Percentiles rank a stretch among this genome's conserved stretches.
These are phyloP conservation scores for Kwoniella sp. DNA, from an alignment of 768 basidiomycete species.

Conservation along the genomic window DNA sequence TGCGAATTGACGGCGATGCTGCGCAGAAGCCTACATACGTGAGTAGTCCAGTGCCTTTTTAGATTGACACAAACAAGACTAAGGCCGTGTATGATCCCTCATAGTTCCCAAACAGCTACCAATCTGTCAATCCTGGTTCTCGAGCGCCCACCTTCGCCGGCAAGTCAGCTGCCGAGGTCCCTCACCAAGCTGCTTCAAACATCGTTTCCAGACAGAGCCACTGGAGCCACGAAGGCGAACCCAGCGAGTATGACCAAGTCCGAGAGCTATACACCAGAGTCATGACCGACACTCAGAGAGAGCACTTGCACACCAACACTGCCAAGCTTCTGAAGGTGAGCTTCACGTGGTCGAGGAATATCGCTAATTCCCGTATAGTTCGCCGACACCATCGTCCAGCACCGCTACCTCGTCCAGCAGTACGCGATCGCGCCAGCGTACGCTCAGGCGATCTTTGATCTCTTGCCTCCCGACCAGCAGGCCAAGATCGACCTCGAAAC, in stretches of 20 bases:
- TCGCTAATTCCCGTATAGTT: constrained; percentile 26
- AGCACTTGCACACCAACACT: constrained; percentile 52
- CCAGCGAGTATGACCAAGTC: constrained; percentile 52
- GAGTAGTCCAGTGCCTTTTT: constrained; percentile 1
- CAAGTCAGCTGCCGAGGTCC: constrained; percentile 32
- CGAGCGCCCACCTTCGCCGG: constrained; percentile 39
- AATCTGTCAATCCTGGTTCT: constrained; percentile 27
- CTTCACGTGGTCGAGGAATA: background rate
- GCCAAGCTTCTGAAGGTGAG: constrained; percentile 43
- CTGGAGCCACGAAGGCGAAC: constrained; percentile 51
- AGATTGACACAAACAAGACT: background rate
- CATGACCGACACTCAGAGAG: constrained; percentile 43
- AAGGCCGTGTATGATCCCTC: background rate
- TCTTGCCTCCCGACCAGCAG: constrained; percentile 39
- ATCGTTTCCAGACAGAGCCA: constrained; percentile 45
- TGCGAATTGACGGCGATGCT: constrained; percentile 49
- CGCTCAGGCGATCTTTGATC: constrained; percentile 46
- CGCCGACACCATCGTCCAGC: constrained; percentile 51
- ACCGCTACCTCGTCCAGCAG: constrained; percentile 51
- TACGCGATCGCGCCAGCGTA: constrained; percentile 46
- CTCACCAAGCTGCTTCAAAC: constrained; percentile 47
- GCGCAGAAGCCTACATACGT: constrained; percentile 42
- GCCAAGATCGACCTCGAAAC: constrained; percentile 40
- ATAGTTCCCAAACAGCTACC: constrained; percentile 40
- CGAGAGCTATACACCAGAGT: constrained; percentile 51